phyloP scores from a whole-genome alignment of 1,284 basidiomycete species.

The Apiotrichum siamense region DNA sequence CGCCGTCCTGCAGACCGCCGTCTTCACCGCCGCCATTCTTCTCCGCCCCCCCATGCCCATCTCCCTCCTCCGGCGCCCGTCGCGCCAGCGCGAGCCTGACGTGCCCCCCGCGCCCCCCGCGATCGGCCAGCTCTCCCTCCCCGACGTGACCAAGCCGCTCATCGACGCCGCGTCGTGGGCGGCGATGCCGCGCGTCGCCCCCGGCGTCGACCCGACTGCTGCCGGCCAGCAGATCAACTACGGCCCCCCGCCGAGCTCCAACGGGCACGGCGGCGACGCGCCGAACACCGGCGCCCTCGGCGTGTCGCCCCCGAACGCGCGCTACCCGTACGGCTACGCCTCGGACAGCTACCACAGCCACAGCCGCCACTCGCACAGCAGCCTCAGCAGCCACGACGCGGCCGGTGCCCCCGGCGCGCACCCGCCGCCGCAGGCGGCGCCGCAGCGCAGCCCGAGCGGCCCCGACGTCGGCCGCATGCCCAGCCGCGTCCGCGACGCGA shows the following conservation, averaged over 20 bases:
- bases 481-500: constrained; percentile 2
- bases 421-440: neutral
- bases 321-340: too few species aligned
- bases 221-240: too few species aligned
- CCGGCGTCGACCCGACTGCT: neutral
- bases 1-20: too few species aligned
- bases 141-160: constrained; percentile 34
- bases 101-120: constrained; percentile 8
- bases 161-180: constrained; percentile 30
- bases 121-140: constrained; percentile 32
- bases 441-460: neutral
- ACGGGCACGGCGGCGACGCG: too few species aligned
- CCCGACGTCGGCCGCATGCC: constrained; percentile 1
- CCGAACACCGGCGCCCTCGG: too few species aligned
- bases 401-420: too few species aligned
- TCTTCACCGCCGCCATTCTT: too few species aligned
- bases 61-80: constrained; percentile 11
- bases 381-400: too few species aligned
- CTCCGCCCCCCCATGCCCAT: constrained; percentile 11
- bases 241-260: too few species aligned
- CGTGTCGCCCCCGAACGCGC: too few species aligned
- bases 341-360: too few species aligned
- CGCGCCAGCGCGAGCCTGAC: constrained; percentile 4
- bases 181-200: neutral
- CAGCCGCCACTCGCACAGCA: too few species aligned